phyloP scores from a whole-genome alignment of 129 eudicot genomes.

The Daucus carota region DNA sequence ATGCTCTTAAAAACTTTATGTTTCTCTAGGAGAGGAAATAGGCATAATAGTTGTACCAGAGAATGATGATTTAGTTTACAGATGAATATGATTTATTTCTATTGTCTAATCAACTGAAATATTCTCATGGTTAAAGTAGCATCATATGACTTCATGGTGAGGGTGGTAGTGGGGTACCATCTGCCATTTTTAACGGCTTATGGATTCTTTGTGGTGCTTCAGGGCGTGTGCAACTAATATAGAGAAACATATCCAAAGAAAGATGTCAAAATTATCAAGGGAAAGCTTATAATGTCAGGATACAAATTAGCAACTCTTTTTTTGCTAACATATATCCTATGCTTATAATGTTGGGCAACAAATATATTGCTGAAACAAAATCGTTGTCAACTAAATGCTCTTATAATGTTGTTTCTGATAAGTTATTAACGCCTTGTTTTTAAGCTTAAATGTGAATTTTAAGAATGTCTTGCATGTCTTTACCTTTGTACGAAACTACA shows the following conservation, averaged over 20 bases:
- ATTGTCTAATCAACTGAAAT: not conserved
- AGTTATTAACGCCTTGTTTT: not conserved
- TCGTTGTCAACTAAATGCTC: not conserved
- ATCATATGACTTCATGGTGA: not conserved
- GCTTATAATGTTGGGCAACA: not conserved
- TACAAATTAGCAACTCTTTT: not conserved
- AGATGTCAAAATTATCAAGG: no score
- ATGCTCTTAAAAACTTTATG: not conserved
- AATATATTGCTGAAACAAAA: not conserved
- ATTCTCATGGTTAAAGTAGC: not conserved
- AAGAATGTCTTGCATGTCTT: not conserved
- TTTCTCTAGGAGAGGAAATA: not conserved
- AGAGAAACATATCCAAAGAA: no score
- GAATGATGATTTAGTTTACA: not conserved
- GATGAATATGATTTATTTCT: not conserved
- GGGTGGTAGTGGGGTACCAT: not conserved
- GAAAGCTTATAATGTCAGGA: no score
- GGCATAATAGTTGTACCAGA: not conserved
- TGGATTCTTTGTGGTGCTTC: not conserved
- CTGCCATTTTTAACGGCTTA: not conserved
- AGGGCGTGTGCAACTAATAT: no score
- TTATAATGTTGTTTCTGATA: not conserved
- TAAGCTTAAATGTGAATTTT: not conserved
- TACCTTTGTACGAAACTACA: not conserved
- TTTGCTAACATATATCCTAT: not conserved